Percentiles rank a stretch among this genome's conserved stretches.
Conservation (phyloP, 1,284 basidiomycete species). For the Exobasidium cylindrosporum region DNA sequence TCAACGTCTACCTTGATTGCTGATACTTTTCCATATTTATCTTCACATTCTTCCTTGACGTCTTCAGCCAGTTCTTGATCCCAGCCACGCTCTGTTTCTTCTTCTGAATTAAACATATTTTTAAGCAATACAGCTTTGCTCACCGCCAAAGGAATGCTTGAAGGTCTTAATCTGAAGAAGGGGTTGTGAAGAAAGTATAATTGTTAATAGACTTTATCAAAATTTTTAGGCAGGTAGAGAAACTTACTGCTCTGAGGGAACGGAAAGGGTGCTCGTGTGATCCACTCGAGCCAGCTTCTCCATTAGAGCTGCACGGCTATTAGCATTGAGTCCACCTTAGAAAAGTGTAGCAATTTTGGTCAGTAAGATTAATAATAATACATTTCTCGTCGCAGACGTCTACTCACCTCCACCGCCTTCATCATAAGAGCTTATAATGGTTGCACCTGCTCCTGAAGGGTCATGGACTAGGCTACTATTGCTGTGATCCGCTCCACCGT, state of each 20-base stretch:
- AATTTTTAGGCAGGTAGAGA: too few relatives aligned
- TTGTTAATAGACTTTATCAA: too few relatives aligned
- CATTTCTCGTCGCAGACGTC: neutral
- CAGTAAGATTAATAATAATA: neutral
- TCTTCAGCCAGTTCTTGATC: conserved; percentile 93
- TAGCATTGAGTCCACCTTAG: conserved; percentile 41
- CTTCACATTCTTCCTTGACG: conserved; percentile 87
- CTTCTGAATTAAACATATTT: conserved; percentile 96
- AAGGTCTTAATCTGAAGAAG: conserved; percentile 42
- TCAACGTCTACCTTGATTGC: conserved; percentile 92
- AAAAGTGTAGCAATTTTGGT: neutral
- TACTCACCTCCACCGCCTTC: conserved; percentile 43
- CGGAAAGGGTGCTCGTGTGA: conserved; percentile 1
- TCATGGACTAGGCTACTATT: neutral
- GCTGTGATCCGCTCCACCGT: neutral
- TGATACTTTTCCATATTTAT: conserved; percentile 81
- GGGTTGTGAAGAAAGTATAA: conserved; percentile 1
- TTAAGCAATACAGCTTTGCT: conserved; percentile 80
- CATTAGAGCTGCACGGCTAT: conserved; percentile 48
- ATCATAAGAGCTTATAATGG: conserved; percentile 41
- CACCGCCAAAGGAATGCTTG: conserved; percentile 68
- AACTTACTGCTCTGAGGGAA: neutral
- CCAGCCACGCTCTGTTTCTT: conserved; percentile 95
- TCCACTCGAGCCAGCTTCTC: conserved; percentile 45
- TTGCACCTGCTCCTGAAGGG: conserved; percentile 9